These are phyloP conservation scores for Litchi chinensis DNA, from an alignment of 345 rosid species.

Conservation along the genomic window DNA sequence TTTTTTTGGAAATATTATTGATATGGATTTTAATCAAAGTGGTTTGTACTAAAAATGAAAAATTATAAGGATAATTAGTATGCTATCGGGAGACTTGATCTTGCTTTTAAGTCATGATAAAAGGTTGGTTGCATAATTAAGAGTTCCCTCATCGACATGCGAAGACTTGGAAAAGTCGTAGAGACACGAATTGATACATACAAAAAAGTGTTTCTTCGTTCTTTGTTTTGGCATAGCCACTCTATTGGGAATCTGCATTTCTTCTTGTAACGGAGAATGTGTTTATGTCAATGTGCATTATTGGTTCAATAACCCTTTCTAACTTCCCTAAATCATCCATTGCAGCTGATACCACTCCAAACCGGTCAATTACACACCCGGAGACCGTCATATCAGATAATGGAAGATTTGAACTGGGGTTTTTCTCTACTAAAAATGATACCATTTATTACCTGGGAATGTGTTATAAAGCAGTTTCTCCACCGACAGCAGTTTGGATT, in stretches of 20 bases:
- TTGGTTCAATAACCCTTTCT: not conserved
- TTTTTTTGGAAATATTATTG: too few species aligned
- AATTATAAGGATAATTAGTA: too few species aligned
- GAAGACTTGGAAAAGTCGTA: not conserved
- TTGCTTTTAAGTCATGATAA: too few species aligned
- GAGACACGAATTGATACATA: not conserved
- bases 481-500: conserved; percentile 36
- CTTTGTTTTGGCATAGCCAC: not conserved
- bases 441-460: conserved; percentile 40
- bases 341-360: not conserved
- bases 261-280: not conserved
- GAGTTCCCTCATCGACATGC: too few species aligned
- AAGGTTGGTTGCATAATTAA: too few species aligned
- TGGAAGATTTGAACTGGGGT: conserved; percentile 27
- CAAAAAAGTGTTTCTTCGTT: not conserved
- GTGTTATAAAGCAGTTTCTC: conserved; percentile 28
- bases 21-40: too few species aligned
- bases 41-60: too few species aligned
- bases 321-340: not conserved
- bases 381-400: conserved; percentile 24
- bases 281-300: not conserved
- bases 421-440: conserved; percentile 26
- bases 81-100: too few species aligned
- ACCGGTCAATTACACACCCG: not conserved
- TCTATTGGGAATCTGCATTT: not conserved